Conservation (phyloP, 75 land plant species). For the Pinus taeda region DNA sequence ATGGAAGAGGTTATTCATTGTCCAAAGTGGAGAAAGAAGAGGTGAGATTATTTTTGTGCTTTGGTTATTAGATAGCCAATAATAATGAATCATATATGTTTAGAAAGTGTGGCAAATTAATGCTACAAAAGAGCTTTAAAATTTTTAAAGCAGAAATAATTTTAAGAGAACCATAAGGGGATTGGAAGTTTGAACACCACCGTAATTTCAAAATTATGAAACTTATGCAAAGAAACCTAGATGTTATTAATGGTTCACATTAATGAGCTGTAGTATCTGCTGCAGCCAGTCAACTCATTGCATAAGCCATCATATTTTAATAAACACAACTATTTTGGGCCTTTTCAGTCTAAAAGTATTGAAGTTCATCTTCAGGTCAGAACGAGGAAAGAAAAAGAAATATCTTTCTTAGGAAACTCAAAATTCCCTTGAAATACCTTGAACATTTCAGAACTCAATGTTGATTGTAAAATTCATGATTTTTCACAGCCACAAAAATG, state of each 20-base stretch:
- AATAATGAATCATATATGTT: neutral
- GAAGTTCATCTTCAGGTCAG: neutral
- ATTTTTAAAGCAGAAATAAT: neutral
- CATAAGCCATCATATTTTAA: neutral
- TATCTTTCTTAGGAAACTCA: too few species aligned
- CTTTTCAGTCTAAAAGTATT: neutral
- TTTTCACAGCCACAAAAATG: neutral
- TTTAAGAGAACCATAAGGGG: neutral
- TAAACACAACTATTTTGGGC: neutral
- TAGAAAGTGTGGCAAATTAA: neutral
- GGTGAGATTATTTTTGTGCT: constrained; percentile 26
- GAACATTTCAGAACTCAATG: neutral
- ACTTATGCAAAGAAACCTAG: neutral
- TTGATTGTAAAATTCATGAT: neutral
- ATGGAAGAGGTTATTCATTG: constrained; percentile 15
- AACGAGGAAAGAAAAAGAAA: neutral
- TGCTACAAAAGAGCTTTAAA: neutral
- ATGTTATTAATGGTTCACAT: neutral
- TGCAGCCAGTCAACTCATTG: neutral
- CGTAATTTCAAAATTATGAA: neutral
- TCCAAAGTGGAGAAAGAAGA: constrained; percentile 60
- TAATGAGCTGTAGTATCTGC: neutral
- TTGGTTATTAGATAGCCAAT: neutral
- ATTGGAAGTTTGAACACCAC: constrained; percentile 2
- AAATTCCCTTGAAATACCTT: neutral